A percentile compares a stretch with the other conserved stretches of the same genome.
Conservation (phyloP, 2,329 filamentous ascomycete genomes). For the Mycogone perniciosa region DNA sequence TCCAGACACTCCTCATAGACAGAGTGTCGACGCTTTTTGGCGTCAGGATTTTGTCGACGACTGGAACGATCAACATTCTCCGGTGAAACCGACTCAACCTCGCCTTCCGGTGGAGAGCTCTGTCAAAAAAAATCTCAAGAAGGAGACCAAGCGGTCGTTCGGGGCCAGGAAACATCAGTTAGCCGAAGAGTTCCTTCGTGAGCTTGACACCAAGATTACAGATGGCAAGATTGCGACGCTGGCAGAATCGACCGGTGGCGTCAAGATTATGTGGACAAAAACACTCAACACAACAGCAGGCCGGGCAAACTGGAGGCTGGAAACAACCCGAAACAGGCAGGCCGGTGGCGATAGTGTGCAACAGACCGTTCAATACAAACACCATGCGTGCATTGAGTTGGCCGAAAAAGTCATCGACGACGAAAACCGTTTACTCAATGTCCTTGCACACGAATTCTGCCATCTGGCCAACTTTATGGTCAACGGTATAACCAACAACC, state of each 20-base stretch:
- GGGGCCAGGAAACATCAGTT: constrained; percentile 54
- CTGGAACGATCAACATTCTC: constrained; percentile 58
- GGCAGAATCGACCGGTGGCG: constrained; percentile 58
- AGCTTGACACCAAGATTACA: constrained; percentile 63
- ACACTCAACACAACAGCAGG: constrained; percentile 77
- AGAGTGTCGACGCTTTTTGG: constrained; percentile 55
- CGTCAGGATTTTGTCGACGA: constrained; percentile 51
- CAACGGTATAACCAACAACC: constrained; percentile 63
- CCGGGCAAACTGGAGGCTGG: constrained; percentile 64
- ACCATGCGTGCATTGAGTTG: constrained; percentile 78
- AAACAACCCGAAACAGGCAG: constrained; percentile 38
- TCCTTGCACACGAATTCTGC: constrained; percentile 94
- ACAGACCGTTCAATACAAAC: constrained; percentile 31
- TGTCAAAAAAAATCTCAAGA: constrained; percentile 30
- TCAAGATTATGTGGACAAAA: constrained; percentile 67
- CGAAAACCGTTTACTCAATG: constrained; percentile 73
- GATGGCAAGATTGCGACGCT: constrained; percentile 52
- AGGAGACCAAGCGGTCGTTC: constrained; percentile 52
- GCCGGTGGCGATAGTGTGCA: constrained; percentile 17
- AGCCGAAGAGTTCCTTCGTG: constrained; percentile 56
- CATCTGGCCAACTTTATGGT: constrained; percentile 92
- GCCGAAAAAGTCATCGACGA: constrained; percentile 82
- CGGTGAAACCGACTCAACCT: constrained; percentile 34
- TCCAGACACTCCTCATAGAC: constrained; percentile 47
- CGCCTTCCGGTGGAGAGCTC: neutral